Percentiles rank a stretch among this genome's conserved stretches.
These are phyloP conservation scores for Cutaneotrichosporon mucoides DNA, from an alignment of 1,284 basidiomycete species.

Conservation along the genomic window DNA sequence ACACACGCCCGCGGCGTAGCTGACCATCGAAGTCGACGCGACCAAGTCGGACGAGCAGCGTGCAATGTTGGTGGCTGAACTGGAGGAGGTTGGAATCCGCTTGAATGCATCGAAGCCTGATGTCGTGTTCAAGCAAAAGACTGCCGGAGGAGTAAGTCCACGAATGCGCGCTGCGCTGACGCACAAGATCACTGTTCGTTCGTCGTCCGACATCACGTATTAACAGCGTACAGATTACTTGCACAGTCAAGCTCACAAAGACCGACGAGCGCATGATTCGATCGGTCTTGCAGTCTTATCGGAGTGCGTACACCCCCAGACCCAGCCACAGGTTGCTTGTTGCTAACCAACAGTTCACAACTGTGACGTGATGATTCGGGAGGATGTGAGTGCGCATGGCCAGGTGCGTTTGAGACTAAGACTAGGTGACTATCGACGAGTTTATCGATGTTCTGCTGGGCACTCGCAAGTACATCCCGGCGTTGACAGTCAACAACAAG, in stretches of 20 bases:
- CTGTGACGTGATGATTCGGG: constrained; percentile 93
- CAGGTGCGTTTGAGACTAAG: too few relatives aligned
- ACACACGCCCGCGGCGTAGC: not conserved
- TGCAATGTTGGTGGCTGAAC: constrained; percentile 78
- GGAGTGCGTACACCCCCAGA: constrained; percentile 43
- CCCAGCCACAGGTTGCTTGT: not conserved
- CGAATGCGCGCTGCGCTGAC: not conserved
- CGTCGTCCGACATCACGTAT: not conserved
- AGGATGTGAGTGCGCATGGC: constrained; percentile 64
- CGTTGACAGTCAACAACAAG: constrained; percentile 92
- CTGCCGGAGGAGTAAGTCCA: constrained; percentile 77
- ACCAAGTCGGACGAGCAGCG: constrained; percentile 95
- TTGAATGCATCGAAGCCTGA: constrained; percentile 87
- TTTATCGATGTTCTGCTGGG: constrained; percentile 93
- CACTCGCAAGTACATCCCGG: constrained; percentile 91
- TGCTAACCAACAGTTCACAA: constrained; percentile 62
- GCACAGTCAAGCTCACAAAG: constrained; percentile 86
- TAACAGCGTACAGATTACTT: constrained; percentile 60
- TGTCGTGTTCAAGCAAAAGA: constrained; percentile 64
- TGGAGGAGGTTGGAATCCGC: constrained; percentile 94
- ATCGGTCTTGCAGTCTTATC: constrained; percentile 81
- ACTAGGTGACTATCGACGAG: constrained; percentile 87
- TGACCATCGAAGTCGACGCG: constrained; percentile 64
- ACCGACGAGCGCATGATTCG: constrained; percentile 94
- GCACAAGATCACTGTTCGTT: constrained; percentile 10